phyloP scores from a whole-genome alignment of 768 basidiomycete species.

The Psilocybe cyanescens region DNA sequence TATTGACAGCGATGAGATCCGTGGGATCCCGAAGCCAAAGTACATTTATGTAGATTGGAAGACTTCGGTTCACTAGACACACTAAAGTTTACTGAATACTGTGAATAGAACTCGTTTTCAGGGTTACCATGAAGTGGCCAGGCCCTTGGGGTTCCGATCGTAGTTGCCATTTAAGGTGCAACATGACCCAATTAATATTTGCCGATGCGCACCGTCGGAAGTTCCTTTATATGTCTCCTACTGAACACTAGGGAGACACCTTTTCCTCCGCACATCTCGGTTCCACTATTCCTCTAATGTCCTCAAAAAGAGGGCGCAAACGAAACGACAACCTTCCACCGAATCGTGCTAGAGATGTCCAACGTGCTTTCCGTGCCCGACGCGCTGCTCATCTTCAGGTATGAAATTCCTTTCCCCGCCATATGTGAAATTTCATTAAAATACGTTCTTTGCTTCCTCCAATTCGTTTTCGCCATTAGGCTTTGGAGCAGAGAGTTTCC shows the following conservation, averaged over 20 bases:
- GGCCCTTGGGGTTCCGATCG: conserved; percentile 25
- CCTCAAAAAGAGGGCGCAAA: conserved; percentile 87
- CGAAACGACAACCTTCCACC: conserved; percentile 81
- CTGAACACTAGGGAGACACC: conserved; percentile 16
- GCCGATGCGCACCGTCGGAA: conserved; percentile 35
- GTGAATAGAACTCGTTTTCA: conserved; percentile 6
- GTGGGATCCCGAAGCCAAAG: neutral
- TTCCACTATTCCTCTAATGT: conserved; percentile 53
- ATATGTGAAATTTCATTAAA: conserved; percentile 47
- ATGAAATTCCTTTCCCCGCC: conserved; percentile 31
- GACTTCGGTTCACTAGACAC: neutral
- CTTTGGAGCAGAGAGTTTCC: conserved; percentile 77
- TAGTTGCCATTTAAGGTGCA: conserved; percentile 24
- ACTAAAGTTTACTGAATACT: neutral
- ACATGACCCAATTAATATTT: conserved; percentile 31
- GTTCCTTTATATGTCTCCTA: conserved; percentile 46
- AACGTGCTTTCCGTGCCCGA: conserved; percentile 87
- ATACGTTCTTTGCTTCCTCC: conserved; percentile 18
- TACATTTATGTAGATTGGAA: neutral
- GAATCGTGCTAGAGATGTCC: conserved; percentile 85
- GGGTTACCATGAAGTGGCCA: conserved; percentile 10
- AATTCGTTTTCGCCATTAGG: conserved; percentile 47
- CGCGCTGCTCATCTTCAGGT: conserved; percentile 88
- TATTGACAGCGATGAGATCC: conserved; percentile 5
- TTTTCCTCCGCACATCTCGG: conserved; percentile 30